A percentile compares a stretch with the other conserved stretches of the same genome.
These are phyloP conservation scores for Margaritispora aquatica DNA, from an alignment of 495 filamentous ascomycete species.

Conservation along the genomic window DNA sequence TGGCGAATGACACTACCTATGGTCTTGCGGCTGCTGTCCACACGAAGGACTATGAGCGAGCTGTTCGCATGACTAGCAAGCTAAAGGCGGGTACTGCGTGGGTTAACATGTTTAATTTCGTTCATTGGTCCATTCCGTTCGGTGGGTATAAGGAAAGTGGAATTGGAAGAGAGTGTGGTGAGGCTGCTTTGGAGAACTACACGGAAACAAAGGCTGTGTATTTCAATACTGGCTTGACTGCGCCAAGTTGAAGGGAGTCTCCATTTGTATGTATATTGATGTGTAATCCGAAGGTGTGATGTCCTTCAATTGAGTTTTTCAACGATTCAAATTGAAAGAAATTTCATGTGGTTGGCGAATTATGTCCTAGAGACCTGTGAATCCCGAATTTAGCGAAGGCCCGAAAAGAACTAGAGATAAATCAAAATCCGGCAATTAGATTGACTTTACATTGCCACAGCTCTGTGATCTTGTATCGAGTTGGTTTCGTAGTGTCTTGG, in stretches of 20 bases:
- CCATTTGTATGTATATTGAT: too few species aligned
- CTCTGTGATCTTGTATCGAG: too few species aligned
- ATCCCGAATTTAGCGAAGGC: too few species aligned
- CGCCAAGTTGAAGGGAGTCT: neutral
- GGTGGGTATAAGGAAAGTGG: constrained; percentile 89
- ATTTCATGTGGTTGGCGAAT: too few species aligned
- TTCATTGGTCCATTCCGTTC: constrained; percentile 73
- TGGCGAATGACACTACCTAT: constrained; percentile 78
- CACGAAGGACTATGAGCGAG: constrained; percentile 86
- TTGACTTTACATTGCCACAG: too few species aligned
- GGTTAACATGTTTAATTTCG: constrained; percentile 84
- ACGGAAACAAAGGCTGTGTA: neutral
- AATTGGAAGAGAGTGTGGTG: constrained; percentile 66
- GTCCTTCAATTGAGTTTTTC: too few species aligned
- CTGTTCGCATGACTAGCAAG: constrained; percentile 74
- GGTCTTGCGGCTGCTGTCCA: constrained; percentile 86
- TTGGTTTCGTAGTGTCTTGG: too few species aligned
- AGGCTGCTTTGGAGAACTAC: neutral
- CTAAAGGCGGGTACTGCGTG: constrained; percentile 85
- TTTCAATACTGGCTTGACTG: neutral
- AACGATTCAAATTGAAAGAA: too few species aligned
- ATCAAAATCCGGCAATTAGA: too few species aligned
- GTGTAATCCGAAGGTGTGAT: too few species aligned
- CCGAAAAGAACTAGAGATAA: too few species aligned
- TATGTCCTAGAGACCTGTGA: too few species aligned